Evolutionary conservation across 495 filamentous ascomycete genomes (phyloP).

Genomic region (Neurospora sp.): DNA sequence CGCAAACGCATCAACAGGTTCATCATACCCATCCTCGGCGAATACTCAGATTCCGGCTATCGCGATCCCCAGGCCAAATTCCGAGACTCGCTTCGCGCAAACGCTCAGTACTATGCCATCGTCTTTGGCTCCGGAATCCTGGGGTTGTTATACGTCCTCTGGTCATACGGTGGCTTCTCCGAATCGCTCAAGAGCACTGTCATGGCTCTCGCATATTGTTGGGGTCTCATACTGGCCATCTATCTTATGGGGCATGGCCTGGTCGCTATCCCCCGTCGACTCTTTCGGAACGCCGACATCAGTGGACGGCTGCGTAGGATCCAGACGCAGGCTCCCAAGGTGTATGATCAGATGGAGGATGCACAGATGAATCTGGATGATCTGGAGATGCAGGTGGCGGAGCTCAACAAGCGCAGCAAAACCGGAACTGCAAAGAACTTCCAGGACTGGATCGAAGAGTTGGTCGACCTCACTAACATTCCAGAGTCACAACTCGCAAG

Average conservation of each 20-base stretch:
- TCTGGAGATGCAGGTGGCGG: conserved; percentile 66
- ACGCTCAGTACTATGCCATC: conserved; percentile 79
- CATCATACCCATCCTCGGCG: conserved; percentile 85
- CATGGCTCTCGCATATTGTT: conserved; percentile 91
- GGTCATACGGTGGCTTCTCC: conserved; percentile 53
- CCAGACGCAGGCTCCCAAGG: conserved; percentile 66
- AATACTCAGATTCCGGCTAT: conserved; percentile 89
- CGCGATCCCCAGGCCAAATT: conserved; percentile 72
- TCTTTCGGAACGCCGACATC: conserved; percentile 68
- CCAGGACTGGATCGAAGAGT: conserved; percentile 88
- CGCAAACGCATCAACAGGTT: conserved; percentile 42
- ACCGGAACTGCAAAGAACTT: conserved; percentile 71
- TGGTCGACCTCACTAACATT: conserved; percentile 63
- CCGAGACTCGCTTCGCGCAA: conserved; percentile 71
- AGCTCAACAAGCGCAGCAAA: conserved; percentile 64
- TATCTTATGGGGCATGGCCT: conserved; percentile 96
- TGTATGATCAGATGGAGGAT: conserved; percentile 83
- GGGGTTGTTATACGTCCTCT: conserved; percentile 75
- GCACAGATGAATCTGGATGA: conserved; percentile 71
- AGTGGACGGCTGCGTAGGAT: conserved; percentile 61
- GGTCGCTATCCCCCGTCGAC: conserved; percentile 74
- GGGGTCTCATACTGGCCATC: conserved; percentile 82
- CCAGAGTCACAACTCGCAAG: conserved; percentile 51
- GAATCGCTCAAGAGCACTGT: conserved; percentile 64
- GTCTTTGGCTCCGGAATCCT: conserved; percentile 58